Evolutionary conservation across 495 filamentous ascomycete species (phyloP).

Genomic region (Penicillium paradoxum): DNA sequence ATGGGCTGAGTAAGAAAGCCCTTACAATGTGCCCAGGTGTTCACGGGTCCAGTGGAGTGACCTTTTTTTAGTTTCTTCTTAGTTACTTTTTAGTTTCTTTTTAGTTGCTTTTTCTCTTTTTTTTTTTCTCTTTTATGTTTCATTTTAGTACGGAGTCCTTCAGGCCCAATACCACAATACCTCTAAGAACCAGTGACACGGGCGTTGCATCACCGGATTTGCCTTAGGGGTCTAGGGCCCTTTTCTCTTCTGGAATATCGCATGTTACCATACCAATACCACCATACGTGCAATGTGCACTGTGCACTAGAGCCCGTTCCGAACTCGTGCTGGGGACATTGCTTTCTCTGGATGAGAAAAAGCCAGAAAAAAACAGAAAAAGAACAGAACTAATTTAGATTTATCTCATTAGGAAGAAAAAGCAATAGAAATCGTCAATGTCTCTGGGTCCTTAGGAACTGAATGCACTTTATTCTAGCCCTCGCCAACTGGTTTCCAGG

Average conservation of each 20-base stretch:
- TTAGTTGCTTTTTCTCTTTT: conserved; percentile 2
- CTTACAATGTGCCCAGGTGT: neutral
- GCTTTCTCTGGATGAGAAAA: too few species aligned
- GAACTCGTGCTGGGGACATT: neutral
- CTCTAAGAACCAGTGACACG: conserved; percentile 16
- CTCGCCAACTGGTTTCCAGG: neutral
- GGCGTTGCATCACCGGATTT: conserved; percentile 26
- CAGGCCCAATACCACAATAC: neutral
- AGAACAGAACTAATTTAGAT: too few species aligned
- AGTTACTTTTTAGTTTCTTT: too few species aligned
- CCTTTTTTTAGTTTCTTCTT: conserved; percentile 24
- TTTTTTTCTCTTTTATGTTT: neutral
- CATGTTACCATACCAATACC: conserved; percentile 14
- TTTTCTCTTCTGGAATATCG: conserved; percentile 7
- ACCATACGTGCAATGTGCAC: too few species aligned
- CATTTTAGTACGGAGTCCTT: neutral
- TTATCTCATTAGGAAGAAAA: too few species aligned
- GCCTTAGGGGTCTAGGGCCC: conserved; percentile 9
- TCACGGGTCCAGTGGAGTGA: conserved; percentile 15
- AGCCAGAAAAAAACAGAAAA: too few species aligned
- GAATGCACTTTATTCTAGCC: too few species aligned
- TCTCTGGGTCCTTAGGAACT: too few species aligned
- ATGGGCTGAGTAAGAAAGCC: neutral
- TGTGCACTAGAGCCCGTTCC: neutral
- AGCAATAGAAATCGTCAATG: too few species aligned